These are phyloP conservation scores for Alternaria triticina DNA, from an alignment of 2,329 filamentous ascomycete species.

Conservation along the genomic window DNA sequence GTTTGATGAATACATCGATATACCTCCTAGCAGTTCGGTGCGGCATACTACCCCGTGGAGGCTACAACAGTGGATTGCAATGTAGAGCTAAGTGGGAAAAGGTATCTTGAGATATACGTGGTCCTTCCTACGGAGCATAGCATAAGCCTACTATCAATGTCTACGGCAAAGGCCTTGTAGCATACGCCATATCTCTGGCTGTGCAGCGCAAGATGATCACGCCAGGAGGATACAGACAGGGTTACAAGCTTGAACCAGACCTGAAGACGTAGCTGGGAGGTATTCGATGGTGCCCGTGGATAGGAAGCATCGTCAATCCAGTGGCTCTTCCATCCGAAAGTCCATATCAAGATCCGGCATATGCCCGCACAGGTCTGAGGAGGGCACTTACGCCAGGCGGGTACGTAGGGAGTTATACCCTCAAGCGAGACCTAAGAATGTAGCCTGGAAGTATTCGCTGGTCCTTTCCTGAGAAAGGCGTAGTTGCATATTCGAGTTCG, in stretches of 20 bases:
- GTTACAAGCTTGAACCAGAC: neutral
- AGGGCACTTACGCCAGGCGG: accelerated
- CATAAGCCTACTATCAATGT: neutral
- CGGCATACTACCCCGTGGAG: neutral
- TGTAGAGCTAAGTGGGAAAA: neutral
- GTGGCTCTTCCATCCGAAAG: neutral
- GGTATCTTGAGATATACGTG: neutral
- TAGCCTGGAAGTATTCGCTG: neutral
- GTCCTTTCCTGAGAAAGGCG: neutral
- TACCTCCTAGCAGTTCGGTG: neutral
- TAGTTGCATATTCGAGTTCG: neutral
- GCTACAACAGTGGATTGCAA: neutral
- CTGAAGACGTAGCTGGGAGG: neutral
- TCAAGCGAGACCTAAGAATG: accelerated
- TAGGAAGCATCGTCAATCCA: accelerated
- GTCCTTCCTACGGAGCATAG: neutral
- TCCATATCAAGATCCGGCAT: neutral
- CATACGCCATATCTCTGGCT: neutral
- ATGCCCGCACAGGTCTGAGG: neutral
- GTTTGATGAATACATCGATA: neutral
- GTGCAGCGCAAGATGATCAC: neutral
- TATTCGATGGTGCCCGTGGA: neutral
- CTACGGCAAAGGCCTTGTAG: neutral
- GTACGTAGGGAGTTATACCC: accelerated
- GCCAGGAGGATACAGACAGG: neutral